Base-by-base conservation (phyloP, 768 basidiomycete species). In the Kwoniella europaea region DNA sequence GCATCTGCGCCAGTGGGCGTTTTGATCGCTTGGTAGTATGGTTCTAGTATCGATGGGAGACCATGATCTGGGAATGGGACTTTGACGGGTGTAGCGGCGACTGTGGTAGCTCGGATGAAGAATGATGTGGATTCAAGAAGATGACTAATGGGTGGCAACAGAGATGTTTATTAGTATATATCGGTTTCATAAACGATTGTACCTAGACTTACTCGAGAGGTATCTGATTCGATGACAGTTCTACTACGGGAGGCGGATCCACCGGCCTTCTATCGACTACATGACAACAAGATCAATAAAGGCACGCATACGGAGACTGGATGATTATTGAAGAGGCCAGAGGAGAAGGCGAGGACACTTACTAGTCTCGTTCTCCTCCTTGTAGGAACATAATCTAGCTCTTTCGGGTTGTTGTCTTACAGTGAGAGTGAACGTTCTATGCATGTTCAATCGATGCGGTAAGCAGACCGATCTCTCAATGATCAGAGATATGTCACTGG, bases 281-380 rank as follows among this genome's bases (percentile, higher is more conserved):
- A 22, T 9, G n/a, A 10, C 20, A 68, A n/a, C 44, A 65, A 54
- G n/a, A 6, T 52, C 22, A 42, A 4, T 20, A 54, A 15, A 13
- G 59, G 35, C 0, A 44, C 18, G n/a, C 24, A 29, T 27, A 12
- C 53, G 54, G n/a, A 20, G 10, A 41, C 29, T 4, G 29, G 29
- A 29, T 29, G 29, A 29, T 29, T 29, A 29, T 29, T 29, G 29
- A 29, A 29, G 29, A 29, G 29, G 29, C 5, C 29, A 29, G 29
- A 29, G 3, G 29, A 29, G 29, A 29, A 29, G 5, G 29, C 29
- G 29, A 29, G 29, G 29, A 29, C 29, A 80, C 83, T 69, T 43
- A 84, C 83, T 82, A 10, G 83, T 84, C 42, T 83, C 83, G 59
- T 84, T 84, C 67, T 82, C 83, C 72, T 84, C 83, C 67, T 84